A percentile compares a stretch with the other conserved stretches of the same genome.
These are phyloP conservation scores for Coleophoma cylindrospora DNA, from an alignment of 2,329 filamentous ascomycete genomes.

Conservation along the genomic window DNA sequence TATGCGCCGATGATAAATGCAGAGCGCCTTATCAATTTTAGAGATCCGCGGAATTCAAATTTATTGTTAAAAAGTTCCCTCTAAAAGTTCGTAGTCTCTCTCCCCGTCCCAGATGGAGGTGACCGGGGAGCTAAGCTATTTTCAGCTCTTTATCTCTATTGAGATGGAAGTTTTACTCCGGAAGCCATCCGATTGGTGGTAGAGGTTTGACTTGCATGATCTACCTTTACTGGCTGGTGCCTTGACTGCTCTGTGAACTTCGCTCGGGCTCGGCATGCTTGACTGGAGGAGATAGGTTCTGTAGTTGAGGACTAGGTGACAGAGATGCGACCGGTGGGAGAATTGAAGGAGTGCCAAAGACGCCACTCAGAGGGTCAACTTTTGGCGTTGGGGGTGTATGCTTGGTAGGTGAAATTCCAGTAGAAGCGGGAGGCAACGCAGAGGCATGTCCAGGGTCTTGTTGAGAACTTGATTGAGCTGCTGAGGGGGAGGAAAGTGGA, in stretches of 20 bases:
- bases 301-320: slow-evolving; percentile 50
- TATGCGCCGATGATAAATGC: too few relatives aligned
- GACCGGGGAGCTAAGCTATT: too few relatives aligned
- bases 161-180: too few relatives aligned
- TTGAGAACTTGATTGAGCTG: not conserved
- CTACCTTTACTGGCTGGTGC: slow-evolving; percentile 8
- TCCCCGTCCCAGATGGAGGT: too few relatives aligned
- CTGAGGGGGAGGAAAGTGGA: slow-evolving; percentile 3
- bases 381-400: slow-evolving; percentile 29
- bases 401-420: slow-evolving; percentile 41
- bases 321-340: slow-evolving; percentile 53
- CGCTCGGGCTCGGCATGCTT: slow-evolving; percentile 35
- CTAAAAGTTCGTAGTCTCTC: too few relatives aligned
- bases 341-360: slow-evolving; percentile 33
- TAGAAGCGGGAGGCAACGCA: slow-evolving; percentile 25
- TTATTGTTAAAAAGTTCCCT: too few relatives aligned
- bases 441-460: slow-evolving; percentile 15
- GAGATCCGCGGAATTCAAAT: too few relatives aligned
- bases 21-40: too few relatives aligned
- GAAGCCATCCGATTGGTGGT: too few relatives aligned
- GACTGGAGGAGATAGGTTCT: slow-evolving; percentile 55
- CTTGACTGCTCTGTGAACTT: slow-evolving; percentile 13
- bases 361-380: slow-evolving; percentile 19
- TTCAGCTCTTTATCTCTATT: too few relatives aligned
- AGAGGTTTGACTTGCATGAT: too few relatives aligned